Percentiles rank a stretch among this genome's conserved stretches.
phyloP scores from a whole-genome alignment of 257 asterid genomes.

The Plantago major region DNA sequence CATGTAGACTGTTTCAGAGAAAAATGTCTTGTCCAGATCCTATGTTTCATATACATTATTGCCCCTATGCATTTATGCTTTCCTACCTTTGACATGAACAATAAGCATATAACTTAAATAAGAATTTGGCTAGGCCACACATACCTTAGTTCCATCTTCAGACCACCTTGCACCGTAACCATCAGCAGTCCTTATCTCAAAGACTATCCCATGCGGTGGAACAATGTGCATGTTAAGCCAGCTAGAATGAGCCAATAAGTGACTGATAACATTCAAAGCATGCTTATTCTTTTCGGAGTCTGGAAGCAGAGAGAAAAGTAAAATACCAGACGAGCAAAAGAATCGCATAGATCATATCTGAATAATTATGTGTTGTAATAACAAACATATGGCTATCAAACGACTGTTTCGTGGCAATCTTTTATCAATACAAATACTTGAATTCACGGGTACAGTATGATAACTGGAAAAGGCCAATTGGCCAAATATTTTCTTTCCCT shows the following conservation, averaged over 20 bases:
- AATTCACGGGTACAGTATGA: no score
- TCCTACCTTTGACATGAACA: no score
- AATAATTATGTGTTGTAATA: conserved; percentile 1
- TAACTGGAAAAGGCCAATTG: neutral
- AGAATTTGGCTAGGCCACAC: neutral
- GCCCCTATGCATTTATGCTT: no score
- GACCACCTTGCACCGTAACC: conserved; percentile 94
- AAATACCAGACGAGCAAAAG: conserved; percentile 1
- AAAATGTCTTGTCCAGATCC: no score
- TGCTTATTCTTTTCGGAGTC: conserved; percentile 54
- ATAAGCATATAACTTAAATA: no score
- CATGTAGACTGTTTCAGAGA: no score
- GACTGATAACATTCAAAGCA: conserved; percentile 42
- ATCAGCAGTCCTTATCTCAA: conserved; percentile 58
- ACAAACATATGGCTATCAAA: neutral
- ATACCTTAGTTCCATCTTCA: conserved; percentile 68
- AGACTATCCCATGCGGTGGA: conserved; percentile 61
- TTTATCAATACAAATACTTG: no score
- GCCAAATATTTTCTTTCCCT: neutral
- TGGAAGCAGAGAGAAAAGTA: conserved; percentile 25
- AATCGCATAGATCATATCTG: neutral
- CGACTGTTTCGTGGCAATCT: neutral
- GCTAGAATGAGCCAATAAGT: conserved; percentile 40
- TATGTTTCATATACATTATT: no score
- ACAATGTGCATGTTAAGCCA: conserved; percentile 75